Evolutionary conservation across 306 rosid species (phyloP), one percentile per base, ranked within the genome.

Genomic region (Cercis canadensis): DNA sequence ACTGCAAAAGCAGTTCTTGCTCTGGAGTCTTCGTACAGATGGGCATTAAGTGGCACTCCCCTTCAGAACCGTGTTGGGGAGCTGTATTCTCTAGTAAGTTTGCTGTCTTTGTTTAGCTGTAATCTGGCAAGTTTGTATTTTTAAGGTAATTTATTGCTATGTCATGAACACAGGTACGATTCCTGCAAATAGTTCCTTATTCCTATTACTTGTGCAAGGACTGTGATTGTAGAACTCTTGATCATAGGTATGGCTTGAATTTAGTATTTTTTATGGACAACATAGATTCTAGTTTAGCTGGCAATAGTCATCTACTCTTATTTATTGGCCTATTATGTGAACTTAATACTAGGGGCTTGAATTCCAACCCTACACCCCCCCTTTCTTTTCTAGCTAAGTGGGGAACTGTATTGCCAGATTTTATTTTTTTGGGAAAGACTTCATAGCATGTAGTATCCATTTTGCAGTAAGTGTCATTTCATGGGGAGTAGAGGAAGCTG

Each of bases 1-100:
- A 93, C 97, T 46, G 87, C 97, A 54, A 88, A 75, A 83, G 98
- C 94, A 63, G 90, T 90, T 85, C 85, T 90, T 78, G 85, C 94
- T 41, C 78, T 93, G 24, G 89, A 89, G 70, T 90, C 97, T 78
- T 73, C 80, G 62, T 87, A 82, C 85, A 90, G 74, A 84, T 93
- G 98, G 98, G 97, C 98, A 50, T 78, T 93, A 77, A 90, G 96
- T 76, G 97, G 98, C 66, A 90, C 98, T n/a, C 98, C 98, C 43
- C 74, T 93, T 63, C 92, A 88, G 83, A 93, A 90, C 59, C 94
- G 89, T 73, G 86, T 88, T 51, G 92, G 89, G 67, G 97, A 93
- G 76, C 87, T 93, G 53, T 90, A 89, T 71, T 93, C 98, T 74
- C 70, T 93, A 84, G 98, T 90, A 69, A 75, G 69, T 75, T 69